Evolutionary conservation across 2,329 filamentous ascomycete species (phyloP), one percentile per base, ranked within the genome.

Genomic region (Penicillium nordicum): DNA sequence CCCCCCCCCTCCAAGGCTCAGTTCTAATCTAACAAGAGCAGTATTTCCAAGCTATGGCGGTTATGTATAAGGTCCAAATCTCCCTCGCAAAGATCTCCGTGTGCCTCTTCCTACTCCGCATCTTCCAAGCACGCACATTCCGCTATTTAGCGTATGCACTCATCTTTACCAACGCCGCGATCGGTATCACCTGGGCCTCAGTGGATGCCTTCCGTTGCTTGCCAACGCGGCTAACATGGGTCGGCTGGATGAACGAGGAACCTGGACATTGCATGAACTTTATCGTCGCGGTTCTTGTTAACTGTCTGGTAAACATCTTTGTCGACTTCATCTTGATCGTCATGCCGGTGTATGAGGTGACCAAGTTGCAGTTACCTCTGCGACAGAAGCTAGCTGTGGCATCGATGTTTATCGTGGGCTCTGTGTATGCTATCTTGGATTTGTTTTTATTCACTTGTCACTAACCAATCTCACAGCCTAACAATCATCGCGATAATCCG

Each of bases 401-500:
- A 27, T 27, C 60, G 41, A 63, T 63, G 60, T 63, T 63, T 42
- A 25, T 51, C 4, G 58, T 62, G 8, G 61, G 60, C 5, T 62
- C 60, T 18, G 53, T 63, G 61, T 63, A 61, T 16, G 43, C 29
- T 10, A 16, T 0, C 11, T 29, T 21, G 29, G 4, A 1, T 12
- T 32, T 41, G 14, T 16, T 32, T 5, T 32, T 1, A 23, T 32
- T 10, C 16, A 14, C 12, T 8, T 7, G 5, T 18, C 5, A 14
- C 54, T 63, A 27, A 61, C 14, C 5, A 10, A 14, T 2, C 3
- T n/a, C 9, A 12, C 8, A 68, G 64, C 6, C 44, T 68, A 3
- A 68, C 62, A 0, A 46, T 68, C 27, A 61, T 68, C 23, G 65
- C 63, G 8, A 65, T 68, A 12, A 62, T 67, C 25, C 63, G 66